Conservation (phyloP, 345 rosid species). For the Euphorbia tirucalli region DNA sequence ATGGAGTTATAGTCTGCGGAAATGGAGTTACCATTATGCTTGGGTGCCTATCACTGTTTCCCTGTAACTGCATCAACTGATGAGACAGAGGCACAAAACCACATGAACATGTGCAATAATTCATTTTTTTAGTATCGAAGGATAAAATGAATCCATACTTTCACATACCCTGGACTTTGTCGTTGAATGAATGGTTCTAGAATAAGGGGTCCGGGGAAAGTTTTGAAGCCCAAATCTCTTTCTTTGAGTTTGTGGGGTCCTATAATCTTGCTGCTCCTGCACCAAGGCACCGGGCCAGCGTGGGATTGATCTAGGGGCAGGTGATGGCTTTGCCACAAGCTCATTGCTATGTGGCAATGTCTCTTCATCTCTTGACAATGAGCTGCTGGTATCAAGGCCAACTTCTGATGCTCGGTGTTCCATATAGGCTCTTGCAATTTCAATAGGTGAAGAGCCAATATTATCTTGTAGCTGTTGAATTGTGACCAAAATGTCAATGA, state of each 20-base stretch:
- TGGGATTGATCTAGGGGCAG: slow-evolving; percentile 51
- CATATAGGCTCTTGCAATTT: slow-evolving; percentile 83
- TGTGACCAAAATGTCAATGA: slow-evolving; percentile 5
- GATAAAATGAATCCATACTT: slow-evolving; percentile 14
- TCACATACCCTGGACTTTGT: slow-evolving; percentile 67
- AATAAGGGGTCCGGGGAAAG: slow-evolving; percentile 77
- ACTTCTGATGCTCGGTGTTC: slow-evolving; percentile 44
- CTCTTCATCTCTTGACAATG: slow-evolving; percentile 45
- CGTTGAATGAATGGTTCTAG: slow-evolving; percentile 60
- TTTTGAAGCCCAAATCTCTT: slow-evolving; percentile 53
- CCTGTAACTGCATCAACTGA: slow-evolving; percentile 50
- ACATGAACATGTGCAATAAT: slow-evolving; percentile 7
- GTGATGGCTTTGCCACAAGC: slow-evolving; percentile 46
- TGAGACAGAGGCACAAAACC: slow-evolving; percentile 12
- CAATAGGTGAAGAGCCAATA: slow-evolving; percentile 69
- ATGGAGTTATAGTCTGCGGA: slow-evolving; percentile 44
- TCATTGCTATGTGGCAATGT: slow-evolving; percentile 28
- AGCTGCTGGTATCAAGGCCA: slow-evolving; percentile 45
- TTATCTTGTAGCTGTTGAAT: slow-evolving; percentile 39
- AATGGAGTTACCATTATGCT: slow-evolving; percentile 43
- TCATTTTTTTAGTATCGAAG: slow-evolving; percentile 5
- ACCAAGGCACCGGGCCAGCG: slow-evolving; percentile 91
- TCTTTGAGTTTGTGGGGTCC: slow-evolving; percentile 70
- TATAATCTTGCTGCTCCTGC: slow-evolving; percentile 49
- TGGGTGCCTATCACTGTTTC: slow-evolving; percentile 36